Evolutionary conservation across 2,329 filamentous ascomycete genomes (phyloP), one percentile per base, ranked within the genome.

Genomic region (Sarocladiaceae sp.): DNA sequence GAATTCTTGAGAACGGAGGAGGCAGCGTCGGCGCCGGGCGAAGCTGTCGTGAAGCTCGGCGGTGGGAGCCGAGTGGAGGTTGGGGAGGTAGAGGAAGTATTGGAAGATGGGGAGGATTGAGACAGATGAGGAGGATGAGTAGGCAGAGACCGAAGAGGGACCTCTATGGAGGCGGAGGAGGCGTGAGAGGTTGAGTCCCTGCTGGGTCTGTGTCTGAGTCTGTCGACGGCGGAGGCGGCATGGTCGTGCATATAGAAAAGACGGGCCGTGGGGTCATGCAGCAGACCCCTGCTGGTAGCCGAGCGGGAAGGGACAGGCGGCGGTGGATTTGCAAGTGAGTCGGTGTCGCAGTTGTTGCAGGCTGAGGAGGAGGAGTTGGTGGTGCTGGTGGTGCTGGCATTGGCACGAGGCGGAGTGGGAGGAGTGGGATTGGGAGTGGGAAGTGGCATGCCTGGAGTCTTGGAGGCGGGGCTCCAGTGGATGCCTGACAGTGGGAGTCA

Each of bases 81-180:
- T 7, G 37, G 24, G 3, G 27, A 33, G 27, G 27, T 7, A 43
- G 41, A 43, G 16, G 32, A 26, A 16, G 27, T 23, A 43, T 10
- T 16, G 40, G 45, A 46, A 26, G 46, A 4, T 31, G 7, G 32
- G 37, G 19, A n/a, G n/a, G n/a, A n/a, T n/a, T n/a, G n/a, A n/a
- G n/a, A n/a, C n/a, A n/a, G n/a, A n/a, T n/a, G 18, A 46, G 20
- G 37, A 42, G 35, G 29, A 33, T 20, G 35, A 43, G 39, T 19
- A 43, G 41, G 42, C 23, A 33, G 27, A 29, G 45, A 33, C 41
- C 15, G 45, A 13, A 37, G 33, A 42, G 45, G 44, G 27, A 43
- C 40, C 26, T 33, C 40, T 32, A 43, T 4, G 23, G 26, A 4
- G 16, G 21, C 26, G 33, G 10, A 21, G 19, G 40, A 24, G 26